Evolutionary conservation across 2,329 filamentous ascomycete species (phyloP), one percentile per base, ranked within the genome.

Genomic region (Fusarium concolor): DNA sequence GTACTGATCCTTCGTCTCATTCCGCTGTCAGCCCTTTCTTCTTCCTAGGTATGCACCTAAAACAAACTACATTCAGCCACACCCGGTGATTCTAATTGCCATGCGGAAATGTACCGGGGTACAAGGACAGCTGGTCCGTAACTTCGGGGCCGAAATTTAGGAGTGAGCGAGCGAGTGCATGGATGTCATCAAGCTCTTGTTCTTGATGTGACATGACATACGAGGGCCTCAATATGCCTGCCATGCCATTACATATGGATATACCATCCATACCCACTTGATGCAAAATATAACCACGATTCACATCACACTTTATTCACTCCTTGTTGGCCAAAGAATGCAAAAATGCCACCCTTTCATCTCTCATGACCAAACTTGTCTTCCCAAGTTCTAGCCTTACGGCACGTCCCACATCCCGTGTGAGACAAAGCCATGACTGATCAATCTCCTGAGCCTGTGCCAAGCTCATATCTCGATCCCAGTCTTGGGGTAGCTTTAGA

Each of bases 381-480:
- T 50, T 52, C 38, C 35, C 49, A 43, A 20, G 43, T 47, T 38
- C 39, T 45, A 65, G 47, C 50, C 59, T 42, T 52, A 54, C 53
- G 42, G 42, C 60, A 57, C 43, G 62, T 66, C 50, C 50, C 50
- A 44, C 41, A 55, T 67, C 44, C 52, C 51, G 29, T 51, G 39
- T 64, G 38, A 42, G 54, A 44, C 50, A 33, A 52, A 68, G 46
- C 17, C 47, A 22, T 60, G 46, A 39, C 41, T 56, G 26, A 43
- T 47, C 43, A 56, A 41, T 51, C 50, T 56, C 39, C 50, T 51
- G 22, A 46, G 41, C 39, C 29, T 56, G 60, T 54, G 43, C 57
- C 60, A 61, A 50, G 46, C 29, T 26, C 51, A 56, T 62, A 43
- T 62, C 51, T 69, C 58, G n/a, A 39, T 45, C 39, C 47, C 39